Conservation (phyloP, 805 yeast genomes). For the Cyberlindnera petersonii region DNA sequence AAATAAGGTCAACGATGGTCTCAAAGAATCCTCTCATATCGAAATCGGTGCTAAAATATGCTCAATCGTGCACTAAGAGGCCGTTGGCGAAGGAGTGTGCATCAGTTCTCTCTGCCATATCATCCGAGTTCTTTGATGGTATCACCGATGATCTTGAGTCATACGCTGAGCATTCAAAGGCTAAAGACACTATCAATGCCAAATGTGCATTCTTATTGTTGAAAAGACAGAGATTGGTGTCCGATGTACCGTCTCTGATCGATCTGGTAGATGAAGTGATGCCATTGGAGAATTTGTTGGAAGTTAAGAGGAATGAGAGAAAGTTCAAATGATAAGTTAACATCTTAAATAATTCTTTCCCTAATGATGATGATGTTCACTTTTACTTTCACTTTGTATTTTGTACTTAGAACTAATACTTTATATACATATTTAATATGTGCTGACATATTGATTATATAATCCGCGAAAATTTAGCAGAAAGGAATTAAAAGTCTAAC, state of each 20-base stretch:
- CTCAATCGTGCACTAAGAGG: slow-evolving; percentile 12
- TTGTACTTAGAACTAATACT: background rate
- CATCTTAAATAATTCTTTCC: background rate
- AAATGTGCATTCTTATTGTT: slow-evolving; percentile 27
- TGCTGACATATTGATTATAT: too few relatives aligned
- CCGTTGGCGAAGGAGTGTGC: slow-evolving; percentile 21
- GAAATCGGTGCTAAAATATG: slow-evolving; percentile 8
- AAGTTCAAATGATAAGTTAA: background rate
- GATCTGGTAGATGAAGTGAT: slow-evolving; percentile 28
- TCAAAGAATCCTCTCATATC: slow-evolving; percentile 3
- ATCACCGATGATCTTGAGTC: slow-evolving; percentile 28
- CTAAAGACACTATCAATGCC: slow-evolving; percentile 26
- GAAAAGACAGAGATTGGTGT: slow-evolving; percentile 29
- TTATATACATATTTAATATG: too few relatives aligned
- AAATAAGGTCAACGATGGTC: background rate
- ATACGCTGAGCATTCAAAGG: slow-evolving; percentile 31
- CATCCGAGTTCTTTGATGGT: slow-evolving; percentile 29
- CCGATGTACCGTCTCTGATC: slow-evolving; percentile 18
- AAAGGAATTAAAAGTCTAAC: too few relatives aligned
- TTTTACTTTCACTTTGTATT: too few relatives aligned
- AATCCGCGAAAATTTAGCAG: too few relatives aligned
- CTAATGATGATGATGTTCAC: too few relatives aligned
- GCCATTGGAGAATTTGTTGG: slow-evolving; percentile 30
- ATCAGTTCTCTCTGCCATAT: slow-evolving; percentile 23
- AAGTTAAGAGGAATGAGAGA: slow-evolving; percentile 16